Evolutionary conservation across 1,139 yeast species (phyloP), one percentile per base, ranked within the genome.

Genomic region (Zygosaccharomyces sapae): DNA sequence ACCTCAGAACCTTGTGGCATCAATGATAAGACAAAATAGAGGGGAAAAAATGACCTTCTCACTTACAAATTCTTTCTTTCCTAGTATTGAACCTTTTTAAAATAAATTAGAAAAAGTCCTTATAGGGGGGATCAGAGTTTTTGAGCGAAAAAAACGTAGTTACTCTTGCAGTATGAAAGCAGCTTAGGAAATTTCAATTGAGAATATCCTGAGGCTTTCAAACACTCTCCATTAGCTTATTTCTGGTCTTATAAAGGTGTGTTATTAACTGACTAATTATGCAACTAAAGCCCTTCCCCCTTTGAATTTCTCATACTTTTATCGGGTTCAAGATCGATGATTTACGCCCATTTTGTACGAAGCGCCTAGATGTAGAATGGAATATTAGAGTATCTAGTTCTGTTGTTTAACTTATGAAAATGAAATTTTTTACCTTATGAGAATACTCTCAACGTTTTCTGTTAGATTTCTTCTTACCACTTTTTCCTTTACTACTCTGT

Each of bases 1-100:
- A 29, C 13, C 8, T 46, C 49, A n/a, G 31, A 24, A 29, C 35
- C 43, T 33, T 45, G 35, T 25, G 51, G 49, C 51, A 48, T 47
- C 9, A 22, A 27, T 18, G 27, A 24, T 24, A 24, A 18, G 20
- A 27, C 10, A 12, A 12, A 12, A 13, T 38, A 24, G 12, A 9
- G 4, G 19, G n/a, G n/a, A 10, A 24, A 13, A 24, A 10, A 27
- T 2, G 9, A 9, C 16, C 34, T 30, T 29, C 18, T 20, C 5
- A 25, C 8, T 10, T 30, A 3, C 38, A 5, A 18, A 40, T 35
- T 40, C 37, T 35, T 31, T 31, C 24, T 13, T 40, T 18, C 8
- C 33, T 13, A 24, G 5, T 5, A 7, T 22, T 13, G 10, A 24
- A 16, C 4, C 7, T 38, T 8, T 19, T 20, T 10, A 18, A 13